phyloP scores from a whole-genome alignment of 306 rosid genomes.

The Cajanus cajan region DNA sequence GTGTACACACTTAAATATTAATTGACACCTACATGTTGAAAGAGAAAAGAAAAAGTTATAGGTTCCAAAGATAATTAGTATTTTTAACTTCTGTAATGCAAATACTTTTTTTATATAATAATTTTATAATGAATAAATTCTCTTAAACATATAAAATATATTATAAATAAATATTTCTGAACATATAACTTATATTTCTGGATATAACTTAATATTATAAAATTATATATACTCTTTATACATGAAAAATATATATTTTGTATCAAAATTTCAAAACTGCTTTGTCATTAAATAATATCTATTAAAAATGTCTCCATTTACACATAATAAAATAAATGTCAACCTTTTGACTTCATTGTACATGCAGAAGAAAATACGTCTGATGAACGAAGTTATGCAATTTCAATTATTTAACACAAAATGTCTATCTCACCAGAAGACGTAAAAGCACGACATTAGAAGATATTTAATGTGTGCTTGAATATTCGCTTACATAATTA shows the following conservation, averaged over 20 bases:
- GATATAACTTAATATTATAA: no score
- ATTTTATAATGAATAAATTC: no score
- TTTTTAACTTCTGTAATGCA: no score
- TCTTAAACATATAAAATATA: no score
- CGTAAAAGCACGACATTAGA: not conserved
- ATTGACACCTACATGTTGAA: no score
- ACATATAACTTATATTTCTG: no score
- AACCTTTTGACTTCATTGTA: not conserved
- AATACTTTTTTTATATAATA: no score
- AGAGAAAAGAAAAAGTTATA: no score
- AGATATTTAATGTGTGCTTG: not conserved
- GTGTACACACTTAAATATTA: no score
- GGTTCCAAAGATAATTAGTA: no score
- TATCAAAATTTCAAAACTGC: not conserved
- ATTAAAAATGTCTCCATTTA: not conserved
- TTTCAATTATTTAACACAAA: not conserved
- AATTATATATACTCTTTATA: not conserved
- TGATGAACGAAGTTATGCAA: not conserved
- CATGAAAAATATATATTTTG: not conserved
- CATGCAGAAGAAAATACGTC: not conserved
- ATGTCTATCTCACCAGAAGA: not conserved
- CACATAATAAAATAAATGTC: not conserved
- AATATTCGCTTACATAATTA: no score
- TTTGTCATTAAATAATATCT: not conserved
- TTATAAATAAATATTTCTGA: no score